Percentiles rank a stretch among this genome's conserved stretches.
phyloP scores from a whole-genome alignment of 225 moss, liverwort and hornwort genomes.

The Marchantia polymorpha region DNA sequence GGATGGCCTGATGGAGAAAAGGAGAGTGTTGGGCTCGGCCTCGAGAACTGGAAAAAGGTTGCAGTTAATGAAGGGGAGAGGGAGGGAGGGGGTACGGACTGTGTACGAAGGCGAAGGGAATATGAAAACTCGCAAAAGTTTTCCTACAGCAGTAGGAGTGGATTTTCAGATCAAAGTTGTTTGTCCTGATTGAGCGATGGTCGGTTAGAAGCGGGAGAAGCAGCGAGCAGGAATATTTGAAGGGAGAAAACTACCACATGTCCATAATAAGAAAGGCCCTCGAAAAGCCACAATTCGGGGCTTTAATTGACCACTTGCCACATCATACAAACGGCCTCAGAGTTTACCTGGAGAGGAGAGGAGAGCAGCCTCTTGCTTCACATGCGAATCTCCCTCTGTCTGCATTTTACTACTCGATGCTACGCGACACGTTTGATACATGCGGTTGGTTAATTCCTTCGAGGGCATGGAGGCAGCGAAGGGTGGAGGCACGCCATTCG shows the following conservation, averaged over 20 bases:
- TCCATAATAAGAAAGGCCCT: background rate
- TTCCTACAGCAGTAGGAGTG: background rate
- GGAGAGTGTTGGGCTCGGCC: background rate
- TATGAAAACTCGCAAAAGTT: background rate
- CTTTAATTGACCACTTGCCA: slow-evolving; percentile 2
- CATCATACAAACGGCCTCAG: background rate
- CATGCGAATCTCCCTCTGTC: background rate
- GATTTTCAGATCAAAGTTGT: background rate
- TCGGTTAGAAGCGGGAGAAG: background rate
- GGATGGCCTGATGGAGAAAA: too few species aligned
- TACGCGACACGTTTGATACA: background rate
- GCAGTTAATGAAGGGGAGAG: background rate
- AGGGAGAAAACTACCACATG: slow-evolving; percentile 1
- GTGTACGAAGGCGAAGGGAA: slow-evolving; percentile 2
- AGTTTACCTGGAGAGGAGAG: background rate
- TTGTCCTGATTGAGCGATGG: background rate
- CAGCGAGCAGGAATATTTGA: background rate
- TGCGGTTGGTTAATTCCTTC: too few species aligned
- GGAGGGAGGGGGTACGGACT: background rate
- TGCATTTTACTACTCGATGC: background rate
- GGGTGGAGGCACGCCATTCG: too few species aligned
- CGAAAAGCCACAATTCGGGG: background rate
- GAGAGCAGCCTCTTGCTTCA: background rate
- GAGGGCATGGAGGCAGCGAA: too few species aligned
- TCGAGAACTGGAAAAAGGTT: background rate